A percentile compares a stretch with the other conserved stretches of the same genome.
phyloP scores from a whole-genome alignment of 2,329 filamentous ascomycete genomes.

The Biscogniauxia sp. region DNA sequence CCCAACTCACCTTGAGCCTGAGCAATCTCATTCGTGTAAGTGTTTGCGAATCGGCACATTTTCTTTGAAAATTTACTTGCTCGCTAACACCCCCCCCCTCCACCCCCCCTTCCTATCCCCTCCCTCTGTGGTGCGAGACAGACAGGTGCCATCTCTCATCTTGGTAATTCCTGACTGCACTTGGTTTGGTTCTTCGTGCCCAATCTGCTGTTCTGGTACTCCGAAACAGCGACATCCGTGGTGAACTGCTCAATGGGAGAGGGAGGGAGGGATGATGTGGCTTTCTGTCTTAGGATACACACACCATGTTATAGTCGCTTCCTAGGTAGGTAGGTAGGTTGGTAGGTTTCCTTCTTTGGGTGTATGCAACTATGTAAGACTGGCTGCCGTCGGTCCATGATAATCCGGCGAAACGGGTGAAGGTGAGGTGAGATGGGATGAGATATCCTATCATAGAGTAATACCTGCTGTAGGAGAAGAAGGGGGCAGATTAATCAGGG shows the following conservation, averaged over 20 bases:
- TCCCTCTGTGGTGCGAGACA: not conserved
- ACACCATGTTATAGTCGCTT: not conserved
- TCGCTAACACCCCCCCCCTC: not conserved
- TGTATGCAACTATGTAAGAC: not conserved
- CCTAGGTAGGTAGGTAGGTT: not conserved
- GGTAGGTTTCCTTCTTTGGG: not conserved
- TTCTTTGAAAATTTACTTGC: not conserved
- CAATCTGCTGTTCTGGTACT: not conserved
- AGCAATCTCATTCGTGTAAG: not conserved
- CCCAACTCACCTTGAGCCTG: not conserved
- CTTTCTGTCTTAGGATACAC: not conserved
- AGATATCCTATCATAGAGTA: not conserved
- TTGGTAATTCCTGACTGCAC: not conserved
- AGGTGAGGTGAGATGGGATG: not conserved
- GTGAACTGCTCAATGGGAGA: not conserved
- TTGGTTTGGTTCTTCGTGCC: not conserved
- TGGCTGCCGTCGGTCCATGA: not conserved
- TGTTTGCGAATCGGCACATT: not conserved
- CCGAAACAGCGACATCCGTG: not conserved
- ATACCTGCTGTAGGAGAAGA: not conserved
- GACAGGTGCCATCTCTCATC: not conserved
- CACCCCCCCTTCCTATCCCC: not conserved
- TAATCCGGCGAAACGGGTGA: not conserved
- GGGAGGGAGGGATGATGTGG: not conserved
- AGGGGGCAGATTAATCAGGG: not conserved